These are phyloP conservation scores for Exobasidium cylindrosporum DNA, from an alignment of 1,284 basidiomycete genomes.

Conservation along the genomic window DNA sequence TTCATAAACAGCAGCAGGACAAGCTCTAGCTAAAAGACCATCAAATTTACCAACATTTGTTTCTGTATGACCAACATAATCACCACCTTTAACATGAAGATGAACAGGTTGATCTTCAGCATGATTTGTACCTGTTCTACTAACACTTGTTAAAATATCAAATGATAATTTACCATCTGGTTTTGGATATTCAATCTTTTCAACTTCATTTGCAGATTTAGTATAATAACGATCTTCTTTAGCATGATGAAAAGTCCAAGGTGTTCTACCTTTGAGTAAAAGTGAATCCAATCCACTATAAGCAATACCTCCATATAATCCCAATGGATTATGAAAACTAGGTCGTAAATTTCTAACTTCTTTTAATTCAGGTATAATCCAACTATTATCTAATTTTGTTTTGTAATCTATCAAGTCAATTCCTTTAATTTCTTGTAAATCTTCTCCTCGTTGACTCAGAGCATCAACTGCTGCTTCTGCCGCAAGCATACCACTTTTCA, in stretches of 20 bases:
- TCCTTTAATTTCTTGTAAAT: constrained; percentile 37
- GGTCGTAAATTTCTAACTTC: constrained; percentile 91
- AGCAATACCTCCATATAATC: constrained; percentile 80
- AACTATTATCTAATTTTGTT: constrained; percentile 70
- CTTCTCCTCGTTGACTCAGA: constrained; percentile 58
- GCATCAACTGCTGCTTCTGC: constrained; percentile 80
- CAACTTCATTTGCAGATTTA: constrained; percentile 60
- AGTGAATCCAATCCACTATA: constrained; percentile 89
- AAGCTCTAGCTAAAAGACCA: constrained; percentile 80
- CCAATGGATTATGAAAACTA: constrained; percentile 80
- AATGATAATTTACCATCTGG: constrained; percentile 90
- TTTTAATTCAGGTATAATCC: constrained; percentile 82
- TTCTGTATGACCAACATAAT: constrained; percentile 65
- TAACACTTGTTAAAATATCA: constrained; percentile 85
- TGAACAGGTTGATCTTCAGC: constrained; percentile 93
- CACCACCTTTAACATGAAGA: constrained; percentile 63
- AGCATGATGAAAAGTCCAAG: constrained; percentile 84
- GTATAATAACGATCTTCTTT: constrained; percentile 64
- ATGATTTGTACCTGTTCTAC: constrained; percentile 92
- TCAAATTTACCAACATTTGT: constrained; percentile 71
- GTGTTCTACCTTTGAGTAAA: constrained; percentile 78
- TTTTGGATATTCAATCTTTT: constrained; percentile 83
- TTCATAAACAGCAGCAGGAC: constrained; percentile 96
- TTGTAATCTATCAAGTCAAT: constrained; percentile 79
- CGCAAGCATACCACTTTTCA: constrained; percentile 97